Evolutionary conservation across 2,329 filamentous ascomycete genomes (phyloP).

Genomic region (Lasiodiplodia citricola): DNA sequence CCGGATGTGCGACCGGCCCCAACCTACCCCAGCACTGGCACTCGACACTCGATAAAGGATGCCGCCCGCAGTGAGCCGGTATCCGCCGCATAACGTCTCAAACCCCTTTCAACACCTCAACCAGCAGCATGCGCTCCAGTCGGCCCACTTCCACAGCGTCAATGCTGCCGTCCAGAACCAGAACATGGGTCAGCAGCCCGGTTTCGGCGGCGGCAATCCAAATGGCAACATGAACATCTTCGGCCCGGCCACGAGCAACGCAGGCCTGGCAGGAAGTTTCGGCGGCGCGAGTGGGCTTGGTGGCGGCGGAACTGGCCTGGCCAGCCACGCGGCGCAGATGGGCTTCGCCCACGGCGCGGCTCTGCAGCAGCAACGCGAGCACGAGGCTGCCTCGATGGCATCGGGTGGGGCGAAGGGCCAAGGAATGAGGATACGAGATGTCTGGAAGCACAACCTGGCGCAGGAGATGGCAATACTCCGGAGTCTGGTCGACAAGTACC

Average conservation of each 20-base stretch:
- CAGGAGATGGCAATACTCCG: slow-evolving; percentile 88
- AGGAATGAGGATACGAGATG: slow-evolving; percentile 85
- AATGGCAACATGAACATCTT: slow-evolving; percentile 69
- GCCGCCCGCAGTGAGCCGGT: slow-evolving; percentile 65
- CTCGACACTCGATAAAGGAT: slow-evolving; percentile 45
- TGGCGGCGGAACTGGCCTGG: slow-evolving; percentile 70
- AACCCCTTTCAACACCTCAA: slow-evolving; percentile 65
- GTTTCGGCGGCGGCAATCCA: slow-evolving; percentile 61
- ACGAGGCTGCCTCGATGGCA: slow-evolving; percentile 54
- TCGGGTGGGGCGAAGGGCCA: slow-evolving; percentile 63
- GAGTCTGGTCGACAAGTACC: slow-evolving; percentile 85
- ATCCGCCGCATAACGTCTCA: slow-evolving; percentile 62
- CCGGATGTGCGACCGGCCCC: slow-evolving; percentile 25
- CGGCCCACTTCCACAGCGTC: slow-evolving; percentile 50
- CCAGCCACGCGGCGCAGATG: slow-evolving; percentile 85
- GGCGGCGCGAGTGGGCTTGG: slow-evolving; percentile 61
- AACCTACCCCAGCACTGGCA: slow-evolving; percentile 14
- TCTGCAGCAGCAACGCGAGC: slow-evolving; percentile 54
- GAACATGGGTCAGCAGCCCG: slow-evolving; percentile 69
- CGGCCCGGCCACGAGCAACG: slow-evolving; percentile 51
- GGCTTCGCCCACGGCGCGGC: slow-evolving; percentile 78
- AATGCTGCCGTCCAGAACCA: slow-evolving; percentile 48
- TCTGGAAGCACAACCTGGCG: slow-evolving; percentile 90
- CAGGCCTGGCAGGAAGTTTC: slow-evolving; percentile 60
- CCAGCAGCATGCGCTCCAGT: slow-evolving; percentile 46